phyloP scores from a whole-genome alignment of 306 rosid genomes.

The Amphicarpaea edgeworthii region DNA sequence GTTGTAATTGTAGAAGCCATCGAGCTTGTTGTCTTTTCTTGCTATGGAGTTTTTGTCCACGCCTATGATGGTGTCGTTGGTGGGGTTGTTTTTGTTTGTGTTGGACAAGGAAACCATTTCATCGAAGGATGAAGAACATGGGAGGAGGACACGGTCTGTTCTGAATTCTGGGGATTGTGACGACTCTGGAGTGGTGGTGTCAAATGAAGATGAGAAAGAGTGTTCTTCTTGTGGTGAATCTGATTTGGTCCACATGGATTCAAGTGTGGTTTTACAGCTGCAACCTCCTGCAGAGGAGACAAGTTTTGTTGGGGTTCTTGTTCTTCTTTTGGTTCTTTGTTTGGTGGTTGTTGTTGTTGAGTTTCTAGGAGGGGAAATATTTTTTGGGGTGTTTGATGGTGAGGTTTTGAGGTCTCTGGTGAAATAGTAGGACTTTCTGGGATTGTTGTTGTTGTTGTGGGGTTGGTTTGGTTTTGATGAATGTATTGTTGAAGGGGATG shows the following conservation, averaged over 20 bases:
- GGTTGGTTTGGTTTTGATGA: conserved; percentile 50
- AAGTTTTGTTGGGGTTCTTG: conserved; percentile 12
- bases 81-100: conserved; percentile 27
- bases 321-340: conserved; percentile 35
- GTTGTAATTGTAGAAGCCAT: conserved; percentile 14
- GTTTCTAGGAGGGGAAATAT: conserved; percentile 52
- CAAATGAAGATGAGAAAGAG: conserved; percentile 57
- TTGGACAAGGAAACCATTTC: conserved; percentile 48
- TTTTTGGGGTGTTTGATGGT: conserved; percentile 43
- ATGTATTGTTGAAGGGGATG: conserved; percentile 43
- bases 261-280: conserved; percentile 59
- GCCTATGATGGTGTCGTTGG: conserved; percentile 61
- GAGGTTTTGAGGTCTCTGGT: conserved; percentile 62
- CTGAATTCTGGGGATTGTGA: conserved; percentile 55
- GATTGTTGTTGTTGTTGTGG: conserved; percentile 32
- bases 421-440: conserved; percentile 84
- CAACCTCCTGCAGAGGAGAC: conserved; percentile 52
- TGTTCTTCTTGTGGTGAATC: conserved; percentile 55
- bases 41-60: conserved; percentile 53
- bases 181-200: conserved; percentile 55
- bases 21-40: conserved; percentile 44
- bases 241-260: conserved; percentile 66
- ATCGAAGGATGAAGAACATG: conserved; percentile 55
- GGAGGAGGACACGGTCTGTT: conserved; percentile 66
- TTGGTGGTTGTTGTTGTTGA: too few species aligned